These are phyloP conservation scores for Lepraria neglecta DNA, from an alignment of 495 filamentous ascomycete genomes.

Conservation along the genomic window DNA sequence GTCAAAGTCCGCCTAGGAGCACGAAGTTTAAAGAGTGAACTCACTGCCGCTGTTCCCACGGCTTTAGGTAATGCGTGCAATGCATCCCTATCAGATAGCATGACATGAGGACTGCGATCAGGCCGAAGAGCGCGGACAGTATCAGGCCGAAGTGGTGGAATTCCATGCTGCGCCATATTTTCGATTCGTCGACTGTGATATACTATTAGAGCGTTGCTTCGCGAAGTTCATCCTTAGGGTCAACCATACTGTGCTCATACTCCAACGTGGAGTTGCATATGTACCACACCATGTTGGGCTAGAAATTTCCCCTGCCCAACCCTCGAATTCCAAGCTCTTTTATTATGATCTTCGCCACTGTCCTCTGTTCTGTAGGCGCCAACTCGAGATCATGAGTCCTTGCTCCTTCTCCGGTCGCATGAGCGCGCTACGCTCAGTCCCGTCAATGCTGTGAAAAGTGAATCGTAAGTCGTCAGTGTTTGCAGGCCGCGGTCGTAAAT, in stretches of 20 bases:
- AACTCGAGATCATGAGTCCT: background rate
- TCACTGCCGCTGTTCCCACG: constrained; percentile 73
- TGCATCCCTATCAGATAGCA: constrained; percentile 62
- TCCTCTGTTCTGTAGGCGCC: constrained; percentile 2
- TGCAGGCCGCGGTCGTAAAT: background rate
- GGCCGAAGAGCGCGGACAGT: constrained; percentile 43
- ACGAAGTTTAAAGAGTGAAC: constrained; percentile 23
- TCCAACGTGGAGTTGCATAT: constrained; percentile 46
- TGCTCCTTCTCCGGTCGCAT: background rate
- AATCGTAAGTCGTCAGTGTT: background rate
- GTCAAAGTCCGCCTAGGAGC: constrained; percentile 12
- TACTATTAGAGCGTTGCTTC: constrained; percentile 12
- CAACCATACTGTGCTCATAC: constrained; percentile 37
- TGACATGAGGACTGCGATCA: constrained; percentile 41
- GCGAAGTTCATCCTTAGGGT: background rate
- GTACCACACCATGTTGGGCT: constrained; percentile 41
- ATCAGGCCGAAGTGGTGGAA: constrained; percentile 46
- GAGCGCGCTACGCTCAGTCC: constrained; percentile 4
- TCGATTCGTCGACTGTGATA: constrained; percentile 32
- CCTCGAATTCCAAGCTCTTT: background rate
- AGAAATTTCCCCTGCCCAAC: background rate
- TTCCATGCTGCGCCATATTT: constrained; percentile 43
- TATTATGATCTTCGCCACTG: background rate
- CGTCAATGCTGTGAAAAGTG: too few species aligned
- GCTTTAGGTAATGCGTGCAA: constrained; percentile 76